These are phyloP conservation scores for Austroboletus festivus DNA, from an alignment of 768 basidiomycete genomes.

Conservation along the genomic window DNA sequence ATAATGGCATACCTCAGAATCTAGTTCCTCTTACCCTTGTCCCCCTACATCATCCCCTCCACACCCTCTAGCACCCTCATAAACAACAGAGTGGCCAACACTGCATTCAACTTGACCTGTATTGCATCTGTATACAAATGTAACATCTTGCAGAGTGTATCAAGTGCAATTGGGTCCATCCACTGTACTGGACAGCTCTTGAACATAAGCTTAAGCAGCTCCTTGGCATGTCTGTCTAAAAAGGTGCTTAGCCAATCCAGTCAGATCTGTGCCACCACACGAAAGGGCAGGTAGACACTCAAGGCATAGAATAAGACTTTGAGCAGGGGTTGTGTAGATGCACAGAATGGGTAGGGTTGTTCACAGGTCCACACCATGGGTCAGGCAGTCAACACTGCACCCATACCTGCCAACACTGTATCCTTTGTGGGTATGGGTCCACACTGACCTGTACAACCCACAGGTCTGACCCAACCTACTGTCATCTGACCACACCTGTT, in stretches of 20 bases:
- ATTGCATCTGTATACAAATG: constrained; percentile 35
- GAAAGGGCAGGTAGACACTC: constrained; percentile 41
- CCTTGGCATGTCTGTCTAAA: constrained; percentile 39
- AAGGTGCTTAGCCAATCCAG: constrained; percentile 36
- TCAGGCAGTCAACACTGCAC: too few species aligned
- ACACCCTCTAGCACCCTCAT: constrained; percentile 20
- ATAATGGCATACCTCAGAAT: too few species aligned
- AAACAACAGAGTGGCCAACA: constrained; percentile 20
- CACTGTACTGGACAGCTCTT: constrained; percentile 44
- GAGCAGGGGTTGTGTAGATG: too few species aligned
- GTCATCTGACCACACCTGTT: too few species aligned
- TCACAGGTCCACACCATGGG: too few species aligned
- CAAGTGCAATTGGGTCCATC: constrained; percentile 21
- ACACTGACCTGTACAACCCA: too few species aligned
- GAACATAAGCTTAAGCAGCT: constrained; percentile 43
- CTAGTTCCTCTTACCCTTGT: too few species aligned
- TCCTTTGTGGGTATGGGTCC: too few species aligned
- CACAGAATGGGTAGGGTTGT: constrained; percentile 49
- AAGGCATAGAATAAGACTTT: constrained; percentile 45
- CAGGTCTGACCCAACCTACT: too few species aligned
- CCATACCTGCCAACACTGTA: too few species aligned
- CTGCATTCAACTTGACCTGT: constrained; percentile 20
- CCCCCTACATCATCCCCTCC: constrained; percentile 26
- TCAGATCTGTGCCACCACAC: constrained; percentile 31
- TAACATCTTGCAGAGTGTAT: constrained; percentile 18